Percentiles rank a stretch among this genome's conserved stretches.
Evolutionary conservation across 495 filamentous ascomycete genomes (phyloP).

Genomic region (Aspergillus ellipticus): DNA sequence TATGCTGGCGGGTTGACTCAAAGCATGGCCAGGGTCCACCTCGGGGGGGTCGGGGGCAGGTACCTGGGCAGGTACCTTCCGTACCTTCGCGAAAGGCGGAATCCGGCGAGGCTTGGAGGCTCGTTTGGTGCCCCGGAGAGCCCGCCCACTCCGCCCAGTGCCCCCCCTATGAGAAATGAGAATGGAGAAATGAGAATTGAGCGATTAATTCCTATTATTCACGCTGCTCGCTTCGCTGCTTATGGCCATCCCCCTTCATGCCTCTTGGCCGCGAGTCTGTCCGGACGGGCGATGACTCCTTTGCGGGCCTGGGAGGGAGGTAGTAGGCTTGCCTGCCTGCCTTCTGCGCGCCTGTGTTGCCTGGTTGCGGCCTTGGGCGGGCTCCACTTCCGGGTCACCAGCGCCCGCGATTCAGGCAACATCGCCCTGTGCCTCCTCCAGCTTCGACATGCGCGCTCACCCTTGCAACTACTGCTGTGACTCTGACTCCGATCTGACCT

Average conservation of each 20-base stretch:
- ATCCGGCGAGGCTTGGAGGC: constrained; percentile 4
- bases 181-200: no score
- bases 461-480: neutral
- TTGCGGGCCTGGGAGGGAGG: neutral
- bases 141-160: constrained; percentile 1
- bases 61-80: no score
- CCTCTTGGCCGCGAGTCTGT: neutral
- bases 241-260: neutral
- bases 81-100: constrained; percentile 1
- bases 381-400: neutral
- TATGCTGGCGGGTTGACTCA: constrained; percentile 1
- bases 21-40: neutral
- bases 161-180: neutral
- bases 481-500: constrained; percentile 1
- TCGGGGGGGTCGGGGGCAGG: no score
- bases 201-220: neutral
- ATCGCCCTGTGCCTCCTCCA: neutral
- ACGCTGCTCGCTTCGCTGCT: no score
- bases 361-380: neutral
- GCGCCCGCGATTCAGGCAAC: constrained; percentile 1
- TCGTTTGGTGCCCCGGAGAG: neutral
- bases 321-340: no score
- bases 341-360: neutral
- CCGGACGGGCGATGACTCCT: neutral
- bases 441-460: neutral